A percentile compares a stretch with the other conserved stretches of the same genome.
Conservation (phyloP, 306 rosid genomes). For the Medicago lupulina region DNA sequence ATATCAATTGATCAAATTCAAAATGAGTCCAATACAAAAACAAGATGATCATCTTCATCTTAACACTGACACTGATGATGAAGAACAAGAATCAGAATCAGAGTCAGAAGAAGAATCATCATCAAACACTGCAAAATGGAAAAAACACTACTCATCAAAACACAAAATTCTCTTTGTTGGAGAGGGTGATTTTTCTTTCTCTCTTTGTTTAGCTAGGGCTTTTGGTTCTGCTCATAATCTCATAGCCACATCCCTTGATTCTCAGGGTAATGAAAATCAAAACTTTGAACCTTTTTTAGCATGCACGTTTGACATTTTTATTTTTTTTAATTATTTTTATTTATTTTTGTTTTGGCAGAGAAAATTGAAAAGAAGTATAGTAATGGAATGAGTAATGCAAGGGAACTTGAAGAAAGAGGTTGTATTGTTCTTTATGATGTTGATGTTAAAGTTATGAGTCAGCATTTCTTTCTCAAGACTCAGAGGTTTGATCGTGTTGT, state of each 20-base stretch:
- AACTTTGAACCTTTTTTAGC: constrained; percentile 33
- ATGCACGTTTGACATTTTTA: constrained; percentile 18
- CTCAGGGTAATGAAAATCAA: constrained; percentile 51
- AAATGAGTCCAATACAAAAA: constrained; percentile 31
- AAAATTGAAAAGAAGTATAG: constrained; percentile 62
- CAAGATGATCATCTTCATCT: constrained; percentile 8
- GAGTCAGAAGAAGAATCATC: constrained; percentile 31
- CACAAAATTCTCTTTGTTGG: constrained; percentile 75
- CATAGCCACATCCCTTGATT: constrained; percentile 79
- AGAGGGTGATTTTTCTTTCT: constrained; percentile 86
- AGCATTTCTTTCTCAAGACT: constrained; percentile 77
- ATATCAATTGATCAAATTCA: background rate
- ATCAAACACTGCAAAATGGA: constrained; percentile 58
- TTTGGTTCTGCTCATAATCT: constrained; percentile 73
- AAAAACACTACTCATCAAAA: constrained; percentile 71
- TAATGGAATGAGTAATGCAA: constrained; percentile 62
- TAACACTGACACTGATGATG: background rate
- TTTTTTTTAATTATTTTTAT: background rate
- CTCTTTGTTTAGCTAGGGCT: constrained; percentile 61
- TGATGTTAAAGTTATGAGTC: constrained; percentile 70
- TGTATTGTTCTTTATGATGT: constrained; percentile 64
- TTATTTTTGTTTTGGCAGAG: constrained; percentile 44
- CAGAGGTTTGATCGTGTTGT: constrained; percentile 83
- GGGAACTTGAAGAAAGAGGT: constrained; percentile 75
- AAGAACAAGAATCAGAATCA: constrained; percentile 27